Percentiles rank a stretch among this genome's conserved stretches.
Evolutionary conservation across 2,329 filamentous ascomycete species (phyloP).

Genomic region (Sordariomycetes sp.): DNA sequence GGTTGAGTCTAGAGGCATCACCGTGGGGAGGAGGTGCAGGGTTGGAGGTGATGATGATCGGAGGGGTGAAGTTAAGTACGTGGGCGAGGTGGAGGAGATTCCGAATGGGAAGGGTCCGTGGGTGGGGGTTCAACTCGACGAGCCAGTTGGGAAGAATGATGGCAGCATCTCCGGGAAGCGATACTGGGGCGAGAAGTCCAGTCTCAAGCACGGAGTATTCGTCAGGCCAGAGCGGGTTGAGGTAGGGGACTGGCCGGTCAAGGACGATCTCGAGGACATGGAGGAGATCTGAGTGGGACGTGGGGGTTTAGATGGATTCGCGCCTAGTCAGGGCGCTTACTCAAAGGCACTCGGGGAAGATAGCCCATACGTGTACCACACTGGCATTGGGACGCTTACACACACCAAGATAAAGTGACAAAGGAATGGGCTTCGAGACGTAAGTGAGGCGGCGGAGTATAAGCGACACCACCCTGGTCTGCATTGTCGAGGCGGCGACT

Average conservation of each 20-base stretch:
- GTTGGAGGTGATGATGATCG: constrained; percentile 59
- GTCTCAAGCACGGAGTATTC: constrained; percentile 66
- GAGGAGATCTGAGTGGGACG: constrained; percentile 50
- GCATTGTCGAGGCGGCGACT: too few species aligned
- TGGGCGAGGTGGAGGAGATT: constrained; percentile 68
- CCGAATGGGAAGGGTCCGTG: constrained; percentile 55
- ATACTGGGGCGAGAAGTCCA: constrained; percentile 60
- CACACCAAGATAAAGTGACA: too few species aligned
- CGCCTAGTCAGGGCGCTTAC: too few species aligned
- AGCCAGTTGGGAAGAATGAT: constrained; percentile 77
- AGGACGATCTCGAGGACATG: constrained; percentile 70
- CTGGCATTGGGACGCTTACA: too few species aligned
- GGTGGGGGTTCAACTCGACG: constrained; percentile 68
- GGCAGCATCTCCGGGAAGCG: constrained; percentile 57
- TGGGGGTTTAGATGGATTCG: too few species aligned
- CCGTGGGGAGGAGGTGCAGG: constrained; percentile 52
- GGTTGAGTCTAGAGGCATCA: constrained; percentile 59
- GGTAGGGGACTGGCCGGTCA: constrained; percentile 59
- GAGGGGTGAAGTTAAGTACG: constrained; percentile 61
- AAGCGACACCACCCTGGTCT: too few species aligned
- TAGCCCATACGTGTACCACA: too few species aligned
- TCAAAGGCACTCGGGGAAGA: too few species aligned
- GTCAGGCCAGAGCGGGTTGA: constrained; percentile 72
- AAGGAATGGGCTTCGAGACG: too few species aligned
- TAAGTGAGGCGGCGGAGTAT: too few species aligned